A percentile compares a stretch with the other conserved stretches of the same genome.
Conservation (phyloP, 331 rosid genomes). For the Pyracantha coccinea region DNA sequence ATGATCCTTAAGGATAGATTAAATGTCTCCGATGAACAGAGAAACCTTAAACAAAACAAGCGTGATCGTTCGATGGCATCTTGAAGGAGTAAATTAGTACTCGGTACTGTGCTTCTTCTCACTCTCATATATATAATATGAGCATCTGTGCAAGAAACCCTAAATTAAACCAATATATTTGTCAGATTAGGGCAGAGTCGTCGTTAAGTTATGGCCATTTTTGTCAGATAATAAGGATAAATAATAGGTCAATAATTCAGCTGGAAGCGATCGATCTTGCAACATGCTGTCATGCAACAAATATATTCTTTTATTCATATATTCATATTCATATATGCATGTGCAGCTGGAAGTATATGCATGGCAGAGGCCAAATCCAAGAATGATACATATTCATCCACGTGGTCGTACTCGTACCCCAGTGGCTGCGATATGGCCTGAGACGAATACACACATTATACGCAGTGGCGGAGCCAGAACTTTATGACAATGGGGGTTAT, state of each 20-base stretch:
- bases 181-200: not conserved
- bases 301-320: no score
- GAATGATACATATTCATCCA: not conserved
- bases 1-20: not conserved
- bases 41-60: not conserved
- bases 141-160: not conserved
- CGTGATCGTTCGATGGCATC: not conserved
- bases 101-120: not conserved
- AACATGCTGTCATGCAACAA: constrained; percentile 9
- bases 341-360: no score
- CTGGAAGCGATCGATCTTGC: not conserved
- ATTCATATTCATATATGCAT: no score
- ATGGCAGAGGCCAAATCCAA: not conserved
- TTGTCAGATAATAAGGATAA: not conserved
- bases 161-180: not conserved
- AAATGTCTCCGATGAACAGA: not conserved
- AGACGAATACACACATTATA: not conserved
- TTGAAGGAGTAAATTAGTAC: not conserved
- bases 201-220: not conserved
- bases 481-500: no score
- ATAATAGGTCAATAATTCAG: constrained; percentile 1
- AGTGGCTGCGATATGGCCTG: not conserved
- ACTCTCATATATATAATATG: not conserved
- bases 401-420: constrained; percentile 14
- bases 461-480: no score